Base-by-base conservation (phyloP, 2,329 filamentous ascomycete genomes). In the Exophiala spinifera region DNA sequence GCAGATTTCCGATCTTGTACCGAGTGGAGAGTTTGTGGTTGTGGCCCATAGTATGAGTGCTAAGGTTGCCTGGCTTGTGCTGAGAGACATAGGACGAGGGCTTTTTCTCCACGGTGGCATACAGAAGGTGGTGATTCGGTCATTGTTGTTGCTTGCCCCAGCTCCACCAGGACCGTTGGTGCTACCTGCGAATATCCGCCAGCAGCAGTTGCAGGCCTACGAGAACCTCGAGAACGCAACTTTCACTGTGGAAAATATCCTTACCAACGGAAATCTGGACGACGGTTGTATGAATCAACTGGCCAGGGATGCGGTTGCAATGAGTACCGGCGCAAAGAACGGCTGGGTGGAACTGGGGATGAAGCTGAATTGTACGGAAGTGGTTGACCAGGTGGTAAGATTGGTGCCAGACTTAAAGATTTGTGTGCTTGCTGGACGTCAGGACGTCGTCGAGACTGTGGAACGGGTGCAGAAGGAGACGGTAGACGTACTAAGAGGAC, bases 21-120 rank as follows among this genome's bases (percentile, higher is more conserved):
- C 49, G 11, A 44, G 37, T 3, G 21, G 31, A 1, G 14, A 20
- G 4, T 4, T 51, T 25, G 31, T 51, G 13, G 5, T 51, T n/a
- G 42, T 23, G 7, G 49, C 49, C 6, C 49, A 51, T 19, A 51
- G 49, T 40, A 51, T 51, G 49, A 44, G 37, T 4, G 49, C 49
- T 4, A 51, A 51, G 17, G 39, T 51, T 6, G 28, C 40, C 11
- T 49, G 44, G n/a, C 20, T 34, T 17, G 28, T 39, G 11, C 17
- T 46, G 13, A 14, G n/a, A 4, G 13, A 14, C n/a, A 13, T 36
- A 13, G 3, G 13, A 3, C 11, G 10, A 13, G 33, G 33, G 3
- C 4, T 4, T 15, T 14, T 36, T 36, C 13, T 4, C 8, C 11
- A 10, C 3, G 33, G 43, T 14, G 19, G 14, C 46, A 19, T 4